Percentiles rank a stretch among this genome's conserved stretches.
Conservation (phyloP, 2,329 filamentous ascomycete genomes). For the Eurotiales sp. region DNA sequence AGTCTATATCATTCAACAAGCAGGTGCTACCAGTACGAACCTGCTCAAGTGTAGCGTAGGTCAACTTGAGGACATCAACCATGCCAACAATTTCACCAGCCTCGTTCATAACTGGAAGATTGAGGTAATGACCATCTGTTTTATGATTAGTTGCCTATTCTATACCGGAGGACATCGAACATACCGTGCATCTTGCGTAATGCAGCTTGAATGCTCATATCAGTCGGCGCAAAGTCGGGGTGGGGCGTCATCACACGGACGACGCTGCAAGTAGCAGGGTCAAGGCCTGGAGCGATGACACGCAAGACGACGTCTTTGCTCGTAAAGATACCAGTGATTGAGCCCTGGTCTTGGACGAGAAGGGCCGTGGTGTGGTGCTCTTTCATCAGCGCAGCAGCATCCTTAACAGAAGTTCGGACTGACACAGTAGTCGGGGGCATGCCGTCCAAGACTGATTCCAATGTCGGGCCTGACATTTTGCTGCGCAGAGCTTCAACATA, state of each 20-base stretch:
- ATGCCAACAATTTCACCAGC: conserved; percentile 96
- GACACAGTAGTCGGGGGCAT: conserved; percentile 91
- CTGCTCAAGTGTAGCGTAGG: conserved; percentile 95
- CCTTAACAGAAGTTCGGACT: conserved; percentile 92
- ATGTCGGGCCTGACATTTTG: conserved; percentile 97
- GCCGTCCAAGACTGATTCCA: conserved; percentile 90
- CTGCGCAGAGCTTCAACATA: conserved; percentile 92
- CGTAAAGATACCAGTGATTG: conserved; percentile 98
- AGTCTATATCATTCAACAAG: not conserved
- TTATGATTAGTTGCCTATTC: conserved; percentile 14
- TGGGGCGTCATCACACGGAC: conserved; percentile 99
- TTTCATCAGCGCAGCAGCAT: conserved; percentile 94
- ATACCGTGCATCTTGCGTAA: conserved; percentile 98
- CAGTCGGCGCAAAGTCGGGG: conserved; percentile 95
- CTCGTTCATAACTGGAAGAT: conserved; percentile 97
- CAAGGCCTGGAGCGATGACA: conserved; percentile 93
- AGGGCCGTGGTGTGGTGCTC: conserved; percentile 98
- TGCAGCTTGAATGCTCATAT: conserved; percentile 98
- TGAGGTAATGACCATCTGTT: conserved; percentile 93
- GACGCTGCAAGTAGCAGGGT: conserved; percentile 92
- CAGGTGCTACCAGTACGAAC: conserved; percentile 42
- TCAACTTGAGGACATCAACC: conserved; percentile 97
- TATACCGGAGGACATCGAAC: conserved; percentile 32
- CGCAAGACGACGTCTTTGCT: conserved; percentile 98
- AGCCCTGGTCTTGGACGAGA: conserved; percentile 91